Conservation (phyloP, 257 asterid species). For the Verbena officinalis region DNA sequence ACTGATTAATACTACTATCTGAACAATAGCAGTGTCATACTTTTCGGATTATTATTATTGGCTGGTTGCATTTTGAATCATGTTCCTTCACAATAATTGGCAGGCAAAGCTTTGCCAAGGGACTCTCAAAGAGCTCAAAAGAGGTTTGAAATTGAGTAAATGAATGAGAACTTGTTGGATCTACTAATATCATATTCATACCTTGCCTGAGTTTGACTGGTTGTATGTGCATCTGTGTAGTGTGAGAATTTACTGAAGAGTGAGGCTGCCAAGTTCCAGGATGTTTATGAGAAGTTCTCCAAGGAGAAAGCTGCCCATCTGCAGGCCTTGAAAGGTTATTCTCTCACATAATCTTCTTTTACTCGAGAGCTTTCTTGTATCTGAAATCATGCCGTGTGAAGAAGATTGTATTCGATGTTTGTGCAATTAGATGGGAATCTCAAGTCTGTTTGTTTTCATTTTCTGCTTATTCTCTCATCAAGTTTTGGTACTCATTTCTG, state of each 20-base stretch:
- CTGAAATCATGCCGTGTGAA: neutral
- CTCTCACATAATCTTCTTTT: conserved; percentile 10
- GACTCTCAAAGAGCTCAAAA: conserved; percentile 85
- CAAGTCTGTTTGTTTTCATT: neutral
- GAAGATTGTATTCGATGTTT: neutral
- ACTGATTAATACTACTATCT: neutral
- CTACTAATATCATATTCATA: conserved; percentile 10
- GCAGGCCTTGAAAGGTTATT: conserved; percentile 71
- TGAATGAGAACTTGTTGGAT: conserved; percentile 22
- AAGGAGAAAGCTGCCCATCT: conserved; percentile 77
- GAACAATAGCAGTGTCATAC: conserved; percentile 13
- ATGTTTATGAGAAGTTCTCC: conserved; percentile 60
- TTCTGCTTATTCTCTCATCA: conserved; percentile 3
- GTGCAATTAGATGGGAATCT: conserved; percentile 17
- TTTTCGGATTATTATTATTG: conserved; percentile 16
- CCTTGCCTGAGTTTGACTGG: conserved; percentile 33
- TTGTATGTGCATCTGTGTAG: conserved; percentile 48
- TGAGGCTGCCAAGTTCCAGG: conserved; percentile 74
- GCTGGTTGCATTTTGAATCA: conserved; percentile 13
- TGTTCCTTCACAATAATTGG: conserved; percentile 34
- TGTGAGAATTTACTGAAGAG: conserved; percentile 78
- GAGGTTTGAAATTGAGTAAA: conserved; percentile 55
- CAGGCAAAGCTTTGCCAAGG: conserved; percentile 87
- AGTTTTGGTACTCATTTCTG: conserved; percentile 4
- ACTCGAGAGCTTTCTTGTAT: conserved; percentile 1